A percentile compares a stretch with the other conserved stretches of the same genome.
Evolutionary conservation across 177 flowering plant species (phyloP).

Genomic region (Vitis hybrid): DNA sequence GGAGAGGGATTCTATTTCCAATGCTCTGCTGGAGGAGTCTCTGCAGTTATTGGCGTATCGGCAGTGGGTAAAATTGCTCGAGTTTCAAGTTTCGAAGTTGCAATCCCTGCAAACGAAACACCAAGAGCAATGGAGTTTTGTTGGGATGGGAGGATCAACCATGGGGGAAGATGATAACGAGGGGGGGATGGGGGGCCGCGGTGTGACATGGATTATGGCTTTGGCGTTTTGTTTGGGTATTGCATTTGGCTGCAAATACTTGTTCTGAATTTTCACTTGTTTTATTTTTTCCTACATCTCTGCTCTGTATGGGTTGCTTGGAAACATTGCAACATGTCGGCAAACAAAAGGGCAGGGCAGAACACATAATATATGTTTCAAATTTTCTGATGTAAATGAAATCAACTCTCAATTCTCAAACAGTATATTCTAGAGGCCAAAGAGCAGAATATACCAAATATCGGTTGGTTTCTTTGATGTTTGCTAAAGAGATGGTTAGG

Average conservation of each 20-base stretch:
- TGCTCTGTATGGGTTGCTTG: too few species aligned
- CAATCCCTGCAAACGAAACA: slow-evolving; percentile 7
- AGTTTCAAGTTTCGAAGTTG: slow-evolving; percentile 37
- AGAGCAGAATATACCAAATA: too few species aligned
- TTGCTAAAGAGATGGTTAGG: too few species aligned
- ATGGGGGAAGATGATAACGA: not conserved
- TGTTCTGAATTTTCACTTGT: slow-evolving; percentile 1
- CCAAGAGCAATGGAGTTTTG: not conserved
- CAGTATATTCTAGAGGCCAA: too few species aligned
- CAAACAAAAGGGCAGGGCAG: too few species aligned
- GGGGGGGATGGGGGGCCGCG: slow-evolving; percentile 19
- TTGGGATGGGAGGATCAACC: not conserved
- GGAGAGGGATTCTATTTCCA: slow-evolving; percentile 43
- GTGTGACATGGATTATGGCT: slow-evolving; percentile 29
- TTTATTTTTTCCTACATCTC: not conserved
- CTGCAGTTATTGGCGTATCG: slow-evolving; percentile 39
- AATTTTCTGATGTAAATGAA: too few species aligned
- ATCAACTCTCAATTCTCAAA: too few species aligned
- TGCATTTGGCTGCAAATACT: slow-evolving; percentile 39
- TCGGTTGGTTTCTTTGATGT: too few species aligned
- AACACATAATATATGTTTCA: too few species aligned
- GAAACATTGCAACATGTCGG: too few species aligned
- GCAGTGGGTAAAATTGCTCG: slow-evolving; percentile 56
- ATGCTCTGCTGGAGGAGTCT: slow-evolving; percentile 38
- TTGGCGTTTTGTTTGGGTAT: slow-evolving; percentile 53